These are phyloP conservation scores for Axilococcus clingmanii DNA, from an alignment of 139 green algal species.

Conservation along the genomic window DNA sequence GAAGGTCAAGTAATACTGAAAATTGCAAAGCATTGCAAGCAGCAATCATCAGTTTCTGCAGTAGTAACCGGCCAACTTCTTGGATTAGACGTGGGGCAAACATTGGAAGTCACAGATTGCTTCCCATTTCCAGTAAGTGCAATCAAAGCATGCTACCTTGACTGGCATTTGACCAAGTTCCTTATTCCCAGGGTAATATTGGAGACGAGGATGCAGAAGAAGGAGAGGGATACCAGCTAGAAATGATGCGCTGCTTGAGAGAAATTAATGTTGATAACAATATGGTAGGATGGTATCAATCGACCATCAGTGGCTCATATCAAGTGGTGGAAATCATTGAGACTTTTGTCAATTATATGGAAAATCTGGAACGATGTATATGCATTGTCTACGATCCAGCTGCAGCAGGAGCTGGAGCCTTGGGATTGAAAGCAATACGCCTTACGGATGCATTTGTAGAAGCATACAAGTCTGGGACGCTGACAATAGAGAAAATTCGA, in stretches of 20 bases:
- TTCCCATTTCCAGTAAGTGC: conserved; percentile 91
- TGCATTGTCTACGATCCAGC: conserved; percentile 92
- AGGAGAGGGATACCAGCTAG: conserved; percentile 87
- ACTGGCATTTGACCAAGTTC: too few species aligned
- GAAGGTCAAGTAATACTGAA: conserved; percentile 80
- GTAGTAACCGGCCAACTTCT: conserved; percentile 94
- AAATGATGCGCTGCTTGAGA: conserved; percentile 96
- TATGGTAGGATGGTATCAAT: conserved; percentile 89
- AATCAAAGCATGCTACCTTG: too few species aligned
- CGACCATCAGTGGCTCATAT: conserved; percentile 57
- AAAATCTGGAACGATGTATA: conserved; percentile 92
- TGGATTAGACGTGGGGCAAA: conserved; percentile 89
- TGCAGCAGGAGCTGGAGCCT: conserved; percentile 8
- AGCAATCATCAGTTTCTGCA: conserved; percentile 39
- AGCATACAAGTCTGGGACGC: conserved; percentile 43
- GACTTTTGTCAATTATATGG: conserved; percentile 96
- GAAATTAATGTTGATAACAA: conserved; percentile 99
- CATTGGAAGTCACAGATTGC: conserved; percentile 94
- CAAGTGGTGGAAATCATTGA: conserved; percentile 95
- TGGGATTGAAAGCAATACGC: conserved; percentile 71
- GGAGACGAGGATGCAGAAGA: conserved; percentile 57
- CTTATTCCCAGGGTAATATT: conserved; percentile 14
- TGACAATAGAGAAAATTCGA: conserved; percentile 54
- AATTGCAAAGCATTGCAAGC: conserved; percentile 92
- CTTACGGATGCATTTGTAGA: conserved; percentile 87